Conservation (phyloP, 352 stramenopile genomes). For the Phytophthora pinifolia region DNA sequence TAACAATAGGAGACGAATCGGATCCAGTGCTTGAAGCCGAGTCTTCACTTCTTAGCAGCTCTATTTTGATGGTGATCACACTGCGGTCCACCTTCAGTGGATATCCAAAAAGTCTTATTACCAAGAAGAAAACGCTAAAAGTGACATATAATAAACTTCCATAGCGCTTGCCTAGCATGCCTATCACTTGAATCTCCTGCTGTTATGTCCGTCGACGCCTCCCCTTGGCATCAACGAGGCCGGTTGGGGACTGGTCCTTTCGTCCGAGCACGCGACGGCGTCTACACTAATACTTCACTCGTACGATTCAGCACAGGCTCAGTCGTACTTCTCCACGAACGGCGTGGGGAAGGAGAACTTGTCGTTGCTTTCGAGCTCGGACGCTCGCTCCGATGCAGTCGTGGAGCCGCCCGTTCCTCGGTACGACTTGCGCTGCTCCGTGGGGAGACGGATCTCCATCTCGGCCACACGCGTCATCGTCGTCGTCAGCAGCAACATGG, state of each 20-base stretch:
- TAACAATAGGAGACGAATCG: slow-evolving; percentile 24
- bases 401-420: slow-evolving; percentile 46
- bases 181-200: slow-evolving; percentile 18
- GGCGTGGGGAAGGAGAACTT: slow-evolving; percentile 61
- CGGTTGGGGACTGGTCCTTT: slow-evolving; percentile 13
- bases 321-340: slow-evolving; percentile 68
- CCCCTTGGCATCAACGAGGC: slow-evolving; percentile 16
- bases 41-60: slow-evolving; percentile 19
- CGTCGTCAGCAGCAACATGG: slow-evolving; percentile 82
- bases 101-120: neutral
- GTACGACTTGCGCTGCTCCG: slow-evolving; percentile 44
- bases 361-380: slow-evolving; percentile 41
- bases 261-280: slow-evolving; percentile 18
- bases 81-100: slow-evolving; percentile 2
- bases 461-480: slow-evolving; percentile 86
- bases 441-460: slow-evolving; percentile 74
- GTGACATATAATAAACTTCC: slow-evolving; percentile 34
- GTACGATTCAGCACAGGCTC: slow-evolving; percentile 21
- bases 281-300: slow-evolving; percentile 38
- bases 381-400: slow-evolving; percentile 48
- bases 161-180: slow-evolving; percentile 13
- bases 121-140: slow-evolving; percentile 10
- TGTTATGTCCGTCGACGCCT: slow-evolving; percentile 18
- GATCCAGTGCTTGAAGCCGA: neutral
- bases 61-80: slow-evolving; percentile 2